phyloP scores from a whole-genome alignment of 345 rosid genomes.

The Salix purpurea region DNA sequence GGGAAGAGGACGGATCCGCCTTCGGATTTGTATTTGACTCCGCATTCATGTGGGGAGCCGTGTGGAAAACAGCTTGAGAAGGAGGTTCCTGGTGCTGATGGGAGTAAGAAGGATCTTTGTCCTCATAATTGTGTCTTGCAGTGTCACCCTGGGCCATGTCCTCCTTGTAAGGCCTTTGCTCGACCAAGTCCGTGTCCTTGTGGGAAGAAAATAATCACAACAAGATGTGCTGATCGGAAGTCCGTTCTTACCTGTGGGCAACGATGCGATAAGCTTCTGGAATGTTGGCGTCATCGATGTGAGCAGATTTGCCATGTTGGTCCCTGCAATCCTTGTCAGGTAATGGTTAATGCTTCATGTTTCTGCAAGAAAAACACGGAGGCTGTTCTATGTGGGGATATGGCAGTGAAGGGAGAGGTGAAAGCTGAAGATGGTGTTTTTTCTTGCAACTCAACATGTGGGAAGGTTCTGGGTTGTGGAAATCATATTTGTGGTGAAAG shows the following conservation, averaged over 20 bases:
- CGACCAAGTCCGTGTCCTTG: slow-evolving; percentile 79
- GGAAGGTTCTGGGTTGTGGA: slow-evolving; percentile 58
- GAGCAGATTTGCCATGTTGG: slow-evolving; percentile 75
- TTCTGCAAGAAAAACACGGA: slow-evolving; percentile 77
- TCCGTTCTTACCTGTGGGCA: slow-evolving; percentile 73
- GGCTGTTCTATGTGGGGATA: slow-evolving; percentile 72
- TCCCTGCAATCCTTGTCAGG: slow-evolving; percentile 71
- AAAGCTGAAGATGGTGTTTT: slow-evolving; percentile 69
- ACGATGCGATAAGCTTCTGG: slow-evolving; percentile 68
- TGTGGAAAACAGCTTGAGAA: slow-evolving; percentile 90
- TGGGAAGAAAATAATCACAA: slow-evolving; percentile 70
- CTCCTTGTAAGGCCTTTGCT: slow-evolving; percentile 96
- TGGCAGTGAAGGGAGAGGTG: slow-evolving; percentile 77
- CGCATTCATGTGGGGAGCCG: slow-evolving; percentile 96
- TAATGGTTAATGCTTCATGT: slow-evolving; percentile 62
- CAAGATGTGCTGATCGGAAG: slow-evolving; percentile 83
- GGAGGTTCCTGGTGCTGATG: slow-evolving; percentile 30
- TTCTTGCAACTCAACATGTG: slow-evolving; percentile 62
- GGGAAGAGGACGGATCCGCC: slow-evolving; percentile 83
- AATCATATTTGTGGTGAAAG: slow-evolving; percentile 58
- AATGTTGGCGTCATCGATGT: slow-evolving; percentile 72
- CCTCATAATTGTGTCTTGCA: slow-evolving; percentile 94
- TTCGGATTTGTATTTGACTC: slow-evolving; percentile 84
- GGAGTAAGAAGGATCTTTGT: slow-evolving; percentile 56
- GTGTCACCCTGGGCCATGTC: slow-evolving; percentile 98